A percentile compares a stretch with the other conserved stretches of the same genome.
Evolutionary conservation across 257 asterid species (phyloP).

Genomic region (Mentha longifolia): DNA sequence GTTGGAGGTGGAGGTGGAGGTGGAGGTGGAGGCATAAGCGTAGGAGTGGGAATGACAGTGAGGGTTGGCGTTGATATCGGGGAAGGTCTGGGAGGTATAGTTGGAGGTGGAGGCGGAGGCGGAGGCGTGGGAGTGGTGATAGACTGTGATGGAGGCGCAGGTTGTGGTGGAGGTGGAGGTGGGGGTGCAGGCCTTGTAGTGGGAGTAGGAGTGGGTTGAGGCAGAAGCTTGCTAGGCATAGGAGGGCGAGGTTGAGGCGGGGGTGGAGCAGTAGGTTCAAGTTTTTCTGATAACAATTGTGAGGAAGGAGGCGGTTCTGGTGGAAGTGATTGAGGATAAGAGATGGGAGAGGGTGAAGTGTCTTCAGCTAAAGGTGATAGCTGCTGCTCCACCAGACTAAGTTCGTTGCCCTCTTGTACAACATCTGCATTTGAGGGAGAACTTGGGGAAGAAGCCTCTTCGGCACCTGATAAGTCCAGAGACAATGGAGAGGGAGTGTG

Average conservation of each 20-base stretch:
- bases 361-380: conserved; percentile 19
- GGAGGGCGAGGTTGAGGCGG: background rate
- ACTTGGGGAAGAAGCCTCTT: conserved; percentile 38
- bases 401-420: conserved; percentile 37
- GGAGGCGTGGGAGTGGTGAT: background rate
- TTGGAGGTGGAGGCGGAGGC: conserved; percentile 1
- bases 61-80: background rate
- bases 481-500: conserved; percentile 50
- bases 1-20: background rate
- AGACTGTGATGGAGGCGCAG: background rate
- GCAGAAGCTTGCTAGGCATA: background rate
- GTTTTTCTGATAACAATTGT: conserved; percentile 22
- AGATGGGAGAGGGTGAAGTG: conserved; percentile 28
- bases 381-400: conserved; percentile 33
- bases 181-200: conserved; percentile 12
- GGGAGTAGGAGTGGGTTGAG: background rate
- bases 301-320: conserved; percentile 22
- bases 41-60: background rate
- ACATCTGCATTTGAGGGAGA: conserved; percentile 36
- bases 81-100: background rate
- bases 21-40: background rate
- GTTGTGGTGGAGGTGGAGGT: background rate
- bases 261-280: conserved; percentile 27
- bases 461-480: conserved; percentile 39
- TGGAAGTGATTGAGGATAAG: conserved; percentile 30